Evolutionary conservation across 345 rosid genomes (phyloP).

Genomic region (Gynandropsis gynandra): DNA sequence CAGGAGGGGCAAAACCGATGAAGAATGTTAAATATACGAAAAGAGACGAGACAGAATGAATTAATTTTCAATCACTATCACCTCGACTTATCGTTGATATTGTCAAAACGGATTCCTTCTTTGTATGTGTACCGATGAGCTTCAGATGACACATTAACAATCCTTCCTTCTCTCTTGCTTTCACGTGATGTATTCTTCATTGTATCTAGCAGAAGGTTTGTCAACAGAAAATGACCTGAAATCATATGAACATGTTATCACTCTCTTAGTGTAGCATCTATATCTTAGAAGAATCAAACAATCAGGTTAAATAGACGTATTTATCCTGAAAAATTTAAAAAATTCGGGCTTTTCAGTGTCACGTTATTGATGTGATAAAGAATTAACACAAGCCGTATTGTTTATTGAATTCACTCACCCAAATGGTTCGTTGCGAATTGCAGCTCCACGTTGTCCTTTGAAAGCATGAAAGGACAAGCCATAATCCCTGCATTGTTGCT

Average conservation of each 20-base stretch:
- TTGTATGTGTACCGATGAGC: conserved; percentile 34
- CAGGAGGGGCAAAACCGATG: conserved; percentile 3
- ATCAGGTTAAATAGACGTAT: too few relatives aligned
- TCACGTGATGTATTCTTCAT: conserved; percentile 48
- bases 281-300: too few relatives aligned
- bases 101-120: conserved; percentile 45
- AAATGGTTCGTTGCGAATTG: conserved; percentile 58
- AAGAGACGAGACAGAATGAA: too few relatives aligned
- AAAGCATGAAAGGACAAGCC: conserved; percentile 51
- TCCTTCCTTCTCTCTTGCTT: conserved; percentile 51
- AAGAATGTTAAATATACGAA: neutral
- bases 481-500: conserved; percentile 70
- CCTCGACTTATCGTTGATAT: conserved; percentile 45
- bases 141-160: conserved; percentile 44
- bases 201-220: conserved; percentile 45
- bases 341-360: too few relatives aligned
- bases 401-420: too few relatives aligned
- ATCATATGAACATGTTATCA: neutral
- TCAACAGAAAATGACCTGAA: conserved; percentile 68
- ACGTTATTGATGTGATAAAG: too few relatives aligned
- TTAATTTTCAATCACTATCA: conserved; percentile 21
- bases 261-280: neutral
- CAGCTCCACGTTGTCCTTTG: conserved; percentile 42
- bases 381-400: too few relatives aligned
- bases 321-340: too few relatives aligned